Conservation (phyloP, 768 basidiomycete genomes). For the Lentinus brumalis region DNA sequence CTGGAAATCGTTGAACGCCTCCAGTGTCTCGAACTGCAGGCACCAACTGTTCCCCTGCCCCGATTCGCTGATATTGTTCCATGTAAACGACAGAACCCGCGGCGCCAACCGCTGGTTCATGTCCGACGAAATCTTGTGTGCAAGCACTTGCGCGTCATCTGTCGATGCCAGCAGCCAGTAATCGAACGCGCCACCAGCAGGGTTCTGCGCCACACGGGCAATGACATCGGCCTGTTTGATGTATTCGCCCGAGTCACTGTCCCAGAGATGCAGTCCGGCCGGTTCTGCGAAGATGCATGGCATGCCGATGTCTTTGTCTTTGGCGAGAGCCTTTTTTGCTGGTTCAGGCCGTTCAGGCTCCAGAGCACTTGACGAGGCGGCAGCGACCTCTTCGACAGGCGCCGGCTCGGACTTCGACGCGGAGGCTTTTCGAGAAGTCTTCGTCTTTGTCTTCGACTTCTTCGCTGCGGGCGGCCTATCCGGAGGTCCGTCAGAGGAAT, state of each 20-base stretch:
- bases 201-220: slow-evolving; percentile 53
- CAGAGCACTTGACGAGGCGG: slow-evolving; percentile 4
- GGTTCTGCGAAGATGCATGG: slow-evolving; percentile 40
- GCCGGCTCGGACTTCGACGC: slow-evolving; percentile 13
- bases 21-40: slow-evolving; percentile 61
- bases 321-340: slow-evolving; percentile 21
- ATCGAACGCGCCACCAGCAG: slow-evolving; percentile 44
- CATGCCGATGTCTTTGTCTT: slow-evolving; percentile 18
- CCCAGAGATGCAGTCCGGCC: slow-evolving; percentile 68
- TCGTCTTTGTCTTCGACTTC: slow-evolving; percentile 24
- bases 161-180: slow-evolving; percentile 62
- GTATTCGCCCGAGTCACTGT: slow-evolving; percentile 51
- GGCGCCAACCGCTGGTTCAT: slow-evolving; percentile 74
- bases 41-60: slow-evolving; percentile 77
- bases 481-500: background rate
- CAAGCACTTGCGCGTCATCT: slow-evolving; percentile 51
- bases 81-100: slow-evolving; percentile 75
- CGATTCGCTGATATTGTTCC: slow-evolving; percentile 72
- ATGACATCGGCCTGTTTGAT: slow-evolving; percentile 52
- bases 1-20: slow-evolving; percentile 62
- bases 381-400: slow-evolving; percentile 22
- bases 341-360: background rate
- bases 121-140: slow-evolving; percentile 62
- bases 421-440: slow-evolving; percentile 18
- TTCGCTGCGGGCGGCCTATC: slow-evolving; percentile 23